Percentiles rank a stretch among this genome's conserved stretches.
Conservation (phyloP, 306 rosid species). For the Castanea sativa region DNA sequence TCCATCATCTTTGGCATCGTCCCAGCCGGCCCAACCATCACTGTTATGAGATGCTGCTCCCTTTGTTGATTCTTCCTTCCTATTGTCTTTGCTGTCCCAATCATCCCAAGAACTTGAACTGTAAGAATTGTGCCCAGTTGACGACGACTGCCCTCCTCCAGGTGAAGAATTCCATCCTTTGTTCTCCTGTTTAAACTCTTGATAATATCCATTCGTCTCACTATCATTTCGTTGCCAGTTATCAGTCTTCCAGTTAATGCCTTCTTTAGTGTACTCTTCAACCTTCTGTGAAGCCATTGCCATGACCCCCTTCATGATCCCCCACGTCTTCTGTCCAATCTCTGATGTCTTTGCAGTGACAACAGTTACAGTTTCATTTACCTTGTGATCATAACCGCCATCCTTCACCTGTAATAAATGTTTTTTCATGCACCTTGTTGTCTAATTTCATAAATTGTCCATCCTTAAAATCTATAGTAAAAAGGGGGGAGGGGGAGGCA, state of each 20-base stretch:
- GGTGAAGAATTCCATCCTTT: conserved; percentile 68
- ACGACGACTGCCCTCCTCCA: conserved; percentile 62
- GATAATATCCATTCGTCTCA: conserved; percentile 67
- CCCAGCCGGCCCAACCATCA: conserved; percentile 99
- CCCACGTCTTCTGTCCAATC: conserved; percentile 97
- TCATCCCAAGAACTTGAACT: conserved; percentile 70
- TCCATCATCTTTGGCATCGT: conserved; percentile 87
- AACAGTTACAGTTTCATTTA: conserved; percentile 93
- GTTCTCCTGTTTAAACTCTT: conserved; percentile 60
- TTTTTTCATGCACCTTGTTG: neutral
- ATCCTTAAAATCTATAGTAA: neutral
- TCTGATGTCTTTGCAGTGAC: conserved; percentile 94
- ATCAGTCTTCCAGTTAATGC: conserved; percentile 51
- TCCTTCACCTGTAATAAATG: conserved; percentile 74
- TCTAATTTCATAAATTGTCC: neutral
- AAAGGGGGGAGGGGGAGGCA: too few species aligned
- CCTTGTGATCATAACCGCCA: conserved; percentile 93
- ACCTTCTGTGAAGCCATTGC: conserved; percentile 96
- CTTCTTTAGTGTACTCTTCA: conserved; percentile 78
- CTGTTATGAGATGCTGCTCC: conserved; percentile 43
- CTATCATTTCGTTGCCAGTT: conserved; percentile 61
- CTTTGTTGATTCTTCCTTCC: conserved; percentile 66
- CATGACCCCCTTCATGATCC: conserved; percentile 98
- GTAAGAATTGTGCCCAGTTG: conserved; percentile 48
- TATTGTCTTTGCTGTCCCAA: conserved; percentile 64